Evolutionary conservation across 805 yeast species (phyloP), one percentile per base, ranked within the genome.

Genomic region (Candida insectorum): DNA sequence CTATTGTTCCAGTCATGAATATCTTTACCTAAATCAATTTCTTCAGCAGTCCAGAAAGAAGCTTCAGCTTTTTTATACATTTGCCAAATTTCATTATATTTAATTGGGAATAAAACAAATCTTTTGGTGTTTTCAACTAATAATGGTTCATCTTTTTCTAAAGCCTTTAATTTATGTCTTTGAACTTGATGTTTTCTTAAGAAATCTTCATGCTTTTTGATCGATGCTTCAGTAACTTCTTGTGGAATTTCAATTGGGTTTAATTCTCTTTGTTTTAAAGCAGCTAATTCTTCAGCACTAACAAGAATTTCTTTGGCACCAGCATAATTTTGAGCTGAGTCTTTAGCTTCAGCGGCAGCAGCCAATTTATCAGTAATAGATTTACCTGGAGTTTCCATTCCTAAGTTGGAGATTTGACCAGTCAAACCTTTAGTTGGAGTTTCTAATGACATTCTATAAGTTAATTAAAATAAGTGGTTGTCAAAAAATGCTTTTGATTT

Each of bases 21-120:
- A 63, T 91, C 98, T 72, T 91, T 93, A 36, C 94, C 81, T 45
- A 91, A 77, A 65, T 91, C 98, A 47, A 91, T 88, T 69, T 93
- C 98, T 71, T 91, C 98, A 30, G 97, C 97, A 25, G 97, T 93
- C 98, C 98, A 91, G 76, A 91, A 91, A 5, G 97, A 91, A 11
- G 98, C 98, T 73, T 93, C 98, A 32, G 97, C 97, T 69, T 91
- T 87, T 74, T 91, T 91, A 69, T 91, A 91, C 74, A 94, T 89
- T 65, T 91, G 96, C 97, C 97, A 91, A 61, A 91, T 85, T 69
- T 91, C 97, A 59, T 89, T 91, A 71, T 88, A 93, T 67, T 85
- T 84, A 68, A 91, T 87, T 48, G 98, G 98, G 79, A 89, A 89
- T 40, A 91, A 69, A 33, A 93, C 97, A 54, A 86, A 88, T 58